A percentile compares a stretch with the other conserved stretches of the same genome.
Conservation (phyloP, 2,329 filamentous ascomycete genomes). For the Fusarium sp. region DNA sequence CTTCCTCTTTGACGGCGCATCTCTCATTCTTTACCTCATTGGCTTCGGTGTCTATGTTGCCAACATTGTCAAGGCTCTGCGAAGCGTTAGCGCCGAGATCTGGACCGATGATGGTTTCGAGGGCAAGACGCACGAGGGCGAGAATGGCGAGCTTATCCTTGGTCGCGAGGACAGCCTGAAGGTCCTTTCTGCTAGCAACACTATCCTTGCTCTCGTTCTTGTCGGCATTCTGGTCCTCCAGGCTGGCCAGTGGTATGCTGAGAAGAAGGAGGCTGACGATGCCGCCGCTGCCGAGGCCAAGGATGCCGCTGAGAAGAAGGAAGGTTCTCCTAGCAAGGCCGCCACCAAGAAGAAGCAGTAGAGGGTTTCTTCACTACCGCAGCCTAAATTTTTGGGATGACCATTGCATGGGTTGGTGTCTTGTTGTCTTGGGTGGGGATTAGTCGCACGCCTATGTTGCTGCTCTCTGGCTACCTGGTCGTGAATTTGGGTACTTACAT, state of each 20-base stretch:
- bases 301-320: slow-evolving; percentile 56
- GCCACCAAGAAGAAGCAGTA: slow-evolving; percentile 58
- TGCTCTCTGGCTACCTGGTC: not conserved
- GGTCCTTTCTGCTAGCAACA: slow-evolving; percentile 95
- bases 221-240: slow-evolving; percentile 94
- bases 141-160: slow-evolving; percentile 76
- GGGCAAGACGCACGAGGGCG: slow-evolving; percentile 56
- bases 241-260: slow-evolving; percentile 98
- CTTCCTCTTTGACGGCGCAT: slow-evolving; percentile 92
- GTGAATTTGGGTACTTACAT: slow-evolving; percentile 6
- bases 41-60: slow-evolving; percentile 94
- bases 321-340: slow-evolving; percentile 50
- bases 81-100: slow-evolving; percentile 82
- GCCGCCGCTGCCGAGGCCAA: slow-evolving; percentile 71
- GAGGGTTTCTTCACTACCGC: not conserved
- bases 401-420: slow-evolving; percentile 3
- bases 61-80: slow-evolving; percentile 96
- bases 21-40: slow-evolving; percentile 85
- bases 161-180: slow-evolving; percentile 90
- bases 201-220: slow-evolving; percentile 92
- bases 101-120: slow-evolving; percentile 66
- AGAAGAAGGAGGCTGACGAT: slow-evolving; percentile 91
- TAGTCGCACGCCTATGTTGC: slow-evolving; percentile 5
- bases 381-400: not conserved
- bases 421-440: not conserved